phyloP scores from a whole-genome alignment of 2,329 filamentous ascomycete genomes.

The Sclerotiophoma versabilis region DNA sequence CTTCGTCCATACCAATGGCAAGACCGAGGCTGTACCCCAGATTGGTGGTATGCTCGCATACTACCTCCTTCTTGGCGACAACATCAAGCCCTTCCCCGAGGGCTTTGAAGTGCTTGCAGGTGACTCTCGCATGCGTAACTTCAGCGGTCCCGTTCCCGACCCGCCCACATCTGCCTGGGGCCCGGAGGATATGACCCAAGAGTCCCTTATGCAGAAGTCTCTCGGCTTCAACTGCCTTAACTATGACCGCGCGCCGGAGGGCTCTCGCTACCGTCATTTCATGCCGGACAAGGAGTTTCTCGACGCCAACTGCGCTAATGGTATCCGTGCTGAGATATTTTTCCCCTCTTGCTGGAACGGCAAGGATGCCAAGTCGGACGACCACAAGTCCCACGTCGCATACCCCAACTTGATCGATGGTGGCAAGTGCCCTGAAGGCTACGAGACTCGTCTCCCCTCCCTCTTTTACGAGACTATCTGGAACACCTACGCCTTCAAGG shows the following conservation, averaged over 20 bases:
- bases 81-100: slow-evolving; percentile 73
- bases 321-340: slow-evolving; percentile 75
- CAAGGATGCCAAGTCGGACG: slow-evolving; percentile 60
- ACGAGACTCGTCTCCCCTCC: slow-evolving; percentile 63
- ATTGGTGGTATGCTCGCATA: slow-evolving; percentile 65
- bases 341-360: slow-evolving; percentile 82
- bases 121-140: slow-evolving; percentile 64
- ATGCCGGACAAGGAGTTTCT: slow-evolving; percentile 81
- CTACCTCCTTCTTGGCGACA: slow-evolving; percentile 78
- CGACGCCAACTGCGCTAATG: slow-evolving; percentile 81
- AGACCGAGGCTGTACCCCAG: slow-evolving; percentile 70
- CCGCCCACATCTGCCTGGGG: slow-evolving; percentile 75
- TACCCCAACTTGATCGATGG: slow-evolving; percentile 64
- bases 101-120: slow-evolving; percentile 77
- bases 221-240: slow-evolving; percentile 96
- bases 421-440: slow-evolving; percentile 62
- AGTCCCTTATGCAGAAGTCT: slow-evolving; percentile 77
- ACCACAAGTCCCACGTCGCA: slow-evolving; percentile 70
- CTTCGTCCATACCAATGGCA: slow-evolving; percentile 69
- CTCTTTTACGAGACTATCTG: slow-evolving; percentile 68
- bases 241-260: slow-evolving; percentile 71
- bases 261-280: slow-evolving; percentile 80
- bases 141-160: slow-evolving; percentile 65
- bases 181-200: slow-evolving; percentile 69
- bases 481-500: slow-evolving; percentile 60